Evolutionary conservation across 306 rosid genomes (phyloP).

Genomic region (Medicago arabica): DNA sequence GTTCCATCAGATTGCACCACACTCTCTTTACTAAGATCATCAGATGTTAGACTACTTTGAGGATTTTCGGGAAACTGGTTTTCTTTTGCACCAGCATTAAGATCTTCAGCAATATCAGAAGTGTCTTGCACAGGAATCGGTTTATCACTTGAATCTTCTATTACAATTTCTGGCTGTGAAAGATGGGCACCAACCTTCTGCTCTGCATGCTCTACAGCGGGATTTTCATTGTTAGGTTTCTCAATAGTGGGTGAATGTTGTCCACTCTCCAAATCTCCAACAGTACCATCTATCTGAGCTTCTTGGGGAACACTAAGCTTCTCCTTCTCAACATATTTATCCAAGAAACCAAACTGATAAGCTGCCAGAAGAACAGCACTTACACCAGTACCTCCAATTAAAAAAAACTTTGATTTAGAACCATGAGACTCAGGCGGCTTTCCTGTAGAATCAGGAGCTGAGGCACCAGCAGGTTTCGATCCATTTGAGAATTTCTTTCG

Average conservation of each 20-base stretch:
- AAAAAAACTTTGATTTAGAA: constrained; percentile 54
- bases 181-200: constrained; percentile 52
- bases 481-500: constrained; percentile 66
- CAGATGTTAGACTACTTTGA: constrained; percentile 48
- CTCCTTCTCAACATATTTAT: constrained; percentile 60
- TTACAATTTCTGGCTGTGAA: constrained; percentile 51
- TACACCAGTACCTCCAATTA: constrained; percentile 69
- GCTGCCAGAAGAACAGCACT: constrained; percentile 75
- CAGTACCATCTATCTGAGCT: constrained; percentile 43
- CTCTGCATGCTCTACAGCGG: constrained; percentile 51
- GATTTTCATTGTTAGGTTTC: constrained; percentile 45
- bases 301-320: constrained; percentile 44
- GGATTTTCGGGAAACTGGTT: constrained; percentile 52
- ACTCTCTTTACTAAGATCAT: constrained; percentile 46
- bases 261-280: constrained; percentile 45
- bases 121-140: constrained; percentile 54
- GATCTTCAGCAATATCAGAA: constrained; percentile 46
- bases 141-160: constrained; percentile 49
- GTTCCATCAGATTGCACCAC: constrained; percentile 45
- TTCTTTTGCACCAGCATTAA: constrained; percentile 40
- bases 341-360: constrained; percentile 73
- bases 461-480: constrained; percentile 47
- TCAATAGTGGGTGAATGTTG: constrained; percentile 50
- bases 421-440: constrained; percentile 57
- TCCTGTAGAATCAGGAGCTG: constrained; percentile 54